Conservation (phyloP, 2,329 filamentous ascomycete genomes). For the Penicillium sp. region DNA sequence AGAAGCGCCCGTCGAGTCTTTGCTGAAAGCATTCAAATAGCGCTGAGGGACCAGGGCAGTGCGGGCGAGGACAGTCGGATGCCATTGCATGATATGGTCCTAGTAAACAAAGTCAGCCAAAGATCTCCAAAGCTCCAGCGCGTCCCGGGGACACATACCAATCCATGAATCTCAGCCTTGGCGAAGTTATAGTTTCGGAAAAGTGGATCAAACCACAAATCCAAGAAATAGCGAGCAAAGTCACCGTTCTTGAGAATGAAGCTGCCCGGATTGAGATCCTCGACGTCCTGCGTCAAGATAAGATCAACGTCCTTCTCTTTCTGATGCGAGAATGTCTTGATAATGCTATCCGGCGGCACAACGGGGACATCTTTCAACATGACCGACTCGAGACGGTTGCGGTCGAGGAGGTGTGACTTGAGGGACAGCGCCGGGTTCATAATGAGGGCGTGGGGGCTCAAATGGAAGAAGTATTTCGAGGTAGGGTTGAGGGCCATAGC, state of each 20-base stretch:
- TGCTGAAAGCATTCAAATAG: conserved; percentile 74
- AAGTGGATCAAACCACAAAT: conserved; percentile 93
- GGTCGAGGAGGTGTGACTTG: conserved; percentile 67
- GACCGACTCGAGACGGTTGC: conserved; percentile 65
- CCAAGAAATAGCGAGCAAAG: conserved; percentile 89
- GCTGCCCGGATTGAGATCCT: conserved; percentile 73
- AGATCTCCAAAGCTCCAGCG: neutral
- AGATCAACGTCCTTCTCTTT: conserved; percentile 75
- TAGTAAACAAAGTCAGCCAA: conserved; percentile 41
- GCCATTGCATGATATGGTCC: conserved; percentile 93
- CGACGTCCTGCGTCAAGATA: conserved; percentile 78
- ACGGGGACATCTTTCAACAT: conserved; percentile 86
- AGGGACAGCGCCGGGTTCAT: conserved; percentile 75
- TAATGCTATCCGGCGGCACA: conserved; percentile 93
- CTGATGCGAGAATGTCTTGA: conserved; percentile 87
- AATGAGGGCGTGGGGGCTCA: conserved; percentile 81
- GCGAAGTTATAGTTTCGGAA: conserved; percentile 96
- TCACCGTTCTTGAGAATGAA: conserved; percentile 79
- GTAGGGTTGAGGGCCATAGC: conserved; percentile 78
- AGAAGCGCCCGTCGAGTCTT: conserved; percentile 37
- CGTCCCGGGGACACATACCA: conserved; percentile 57
- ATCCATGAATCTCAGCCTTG: conserved; percentile 85
- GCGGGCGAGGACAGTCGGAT: conserved; percentile 89
- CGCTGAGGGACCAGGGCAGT: conserved; percentile 86
- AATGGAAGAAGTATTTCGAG: conserved; percentile 78